phyloP scores from a whole-genome alignment of 768 basidiomycete species.

The Leccinum broughii region DNA sequence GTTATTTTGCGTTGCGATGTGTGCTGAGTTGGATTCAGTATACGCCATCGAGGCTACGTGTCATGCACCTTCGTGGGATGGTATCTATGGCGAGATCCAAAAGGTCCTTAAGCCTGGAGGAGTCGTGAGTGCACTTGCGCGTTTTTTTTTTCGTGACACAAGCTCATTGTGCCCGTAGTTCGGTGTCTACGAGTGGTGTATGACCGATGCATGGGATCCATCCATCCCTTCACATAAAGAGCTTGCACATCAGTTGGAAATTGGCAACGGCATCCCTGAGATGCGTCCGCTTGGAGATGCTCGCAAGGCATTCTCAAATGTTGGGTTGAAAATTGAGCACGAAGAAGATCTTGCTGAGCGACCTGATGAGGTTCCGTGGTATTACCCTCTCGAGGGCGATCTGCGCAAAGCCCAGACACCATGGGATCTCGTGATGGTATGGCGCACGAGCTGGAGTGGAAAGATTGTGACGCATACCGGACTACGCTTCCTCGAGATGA shows the following conservation, averaged over 20 bases:
- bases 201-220: slow-evolving; percentile 94
- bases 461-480: slow-evolving; percentile 80
- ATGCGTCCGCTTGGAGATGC: slow-evolving; percentile 80
- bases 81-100: slow-evolving; percentile 90
- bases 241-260: slow-evolving; percentile 87
- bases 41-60: slow-evolving; percentile 98
- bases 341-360: slow-evolving; percentile 95
- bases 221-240: slow-evolving; percentile 84
- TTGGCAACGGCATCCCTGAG: slow-evolving; percentile 97
- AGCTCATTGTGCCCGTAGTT: slow-evolving; percentile 51
- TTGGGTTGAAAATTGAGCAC: slow-evolving; percentile 86
- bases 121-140: slow-evolving; percentile 56
- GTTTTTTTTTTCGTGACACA: neutral
- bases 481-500: slow-evolving; percentile 72
- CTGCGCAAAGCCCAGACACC: slow-evolving; percentile 87
- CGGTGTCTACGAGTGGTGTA: slow-evolving; percentile 98
- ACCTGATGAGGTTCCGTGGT: slow-evolving; percentile 80
- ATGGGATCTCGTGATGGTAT: slow-evolving; percentile 88
- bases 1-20: neutral
- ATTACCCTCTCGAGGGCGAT: slow-evolving; percentile 96
- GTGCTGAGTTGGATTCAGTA: slow-evolving; percentile 45
- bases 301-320: slow-evolving; percentile 72
- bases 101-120: slow-evolving; percentile 97
- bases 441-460: slow-evolving; percentile 89
- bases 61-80: slow-evolving; percentile 94